A percentile compares a stretch with the other conserved stretches of the same genome.
These are phyloP conservation scores for Pholiota conissans DNA, from an alignment of 768 basidiomycete species.

Conservation along the genomic window DNA sequence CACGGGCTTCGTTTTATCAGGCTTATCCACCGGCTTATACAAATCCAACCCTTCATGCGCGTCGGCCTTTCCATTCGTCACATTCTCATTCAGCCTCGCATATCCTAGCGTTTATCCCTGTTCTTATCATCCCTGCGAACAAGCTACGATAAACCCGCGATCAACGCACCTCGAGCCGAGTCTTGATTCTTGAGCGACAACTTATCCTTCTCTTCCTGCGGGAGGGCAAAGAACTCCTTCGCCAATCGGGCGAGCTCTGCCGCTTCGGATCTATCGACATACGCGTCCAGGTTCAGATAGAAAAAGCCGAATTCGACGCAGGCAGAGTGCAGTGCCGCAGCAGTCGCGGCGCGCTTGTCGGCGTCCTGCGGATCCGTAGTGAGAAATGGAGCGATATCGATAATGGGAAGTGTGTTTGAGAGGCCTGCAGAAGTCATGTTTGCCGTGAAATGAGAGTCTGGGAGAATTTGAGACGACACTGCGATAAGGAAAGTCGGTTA, in stretches of 20 bases:
- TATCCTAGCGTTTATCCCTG: slow-evolving; percentile 56
- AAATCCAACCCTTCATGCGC: slow-evolving; percentile 86
- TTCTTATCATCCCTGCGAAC: background rate
- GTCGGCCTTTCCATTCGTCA: slow-evolving; percentile 83
- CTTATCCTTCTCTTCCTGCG: slow-evolving; percentile 77
- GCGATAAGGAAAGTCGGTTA: background rate
- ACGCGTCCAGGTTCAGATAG: slow-evolving; percentile 74
- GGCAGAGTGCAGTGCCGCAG: slow-evolving; percentile 66
- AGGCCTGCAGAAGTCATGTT: slow-evolving; percentile 5
- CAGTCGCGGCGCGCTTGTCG: slow-evolving; percentile 43
- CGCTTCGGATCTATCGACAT: slow-evolving; percentile 55
- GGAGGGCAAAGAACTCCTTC: slow-evolving; percentile 68
- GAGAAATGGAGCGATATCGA: slow-evolving; percentile 70
- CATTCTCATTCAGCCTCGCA: slow-evolving; percentile 76
- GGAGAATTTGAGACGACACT: no score
- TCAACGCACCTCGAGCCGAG: slow-evolving; percentile 64
- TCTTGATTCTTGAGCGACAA: slow-evolving; percentile 72
- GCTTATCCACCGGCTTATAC: slow-evolving; percentile 69
- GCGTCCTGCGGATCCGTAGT: slow-evolving; percentile 28
- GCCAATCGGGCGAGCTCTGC: slow-evolving; percentile 67
- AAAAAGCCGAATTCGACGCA: slow-evolving; percentile 87
- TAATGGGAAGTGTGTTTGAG: slow-evolving; percentile 56
- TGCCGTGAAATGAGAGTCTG: background rate
- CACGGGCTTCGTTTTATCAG: slow-evolving; percentile 68
- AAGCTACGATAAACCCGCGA: background rate